A percentile compares a stretch with the other conserved stretches of the same genome.
phyloP scores from a whole-genome alignment of 345 rosid species.

The Pugionium dolabratum region DNA sequence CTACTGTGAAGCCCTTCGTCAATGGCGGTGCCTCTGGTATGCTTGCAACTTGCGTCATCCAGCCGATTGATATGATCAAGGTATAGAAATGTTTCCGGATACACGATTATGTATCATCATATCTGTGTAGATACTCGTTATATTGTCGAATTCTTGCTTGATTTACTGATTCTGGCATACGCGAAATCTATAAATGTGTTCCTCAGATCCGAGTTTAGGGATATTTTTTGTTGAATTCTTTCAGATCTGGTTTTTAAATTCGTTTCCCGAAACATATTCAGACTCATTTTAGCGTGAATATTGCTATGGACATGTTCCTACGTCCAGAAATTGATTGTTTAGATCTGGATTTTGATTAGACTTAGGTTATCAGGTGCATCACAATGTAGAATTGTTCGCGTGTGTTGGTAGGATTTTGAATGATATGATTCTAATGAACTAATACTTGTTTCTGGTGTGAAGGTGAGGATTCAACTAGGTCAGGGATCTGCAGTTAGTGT shows the following conservation, averaged over 20 bases:
- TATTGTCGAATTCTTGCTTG: neutral
- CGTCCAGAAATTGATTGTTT: neutral
- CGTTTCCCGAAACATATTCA: neutral
- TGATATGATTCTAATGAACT: constrained; percentile 16
- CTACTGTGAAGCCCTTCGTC: constrained; percentile 78
- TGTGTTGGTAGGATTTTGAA: neutral
- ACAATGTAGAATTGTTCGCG: constrained; percentile 1
- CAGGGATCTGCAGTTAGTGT: constrained; percentile 88
- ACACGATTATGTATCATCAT: neutral
- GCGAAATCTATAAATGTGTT: constrained; percentile 28
- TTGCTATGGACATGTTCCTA: neutral
- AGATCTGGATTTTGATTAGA: constrained; percentile 34
- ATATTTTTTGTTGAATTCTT: neutral
- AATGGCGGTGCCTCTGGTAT: constrained; percentile 97
- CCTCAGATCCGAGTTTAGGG: constrained; percentile 47
- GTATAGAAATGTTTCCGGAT: constrained; percentile 37
- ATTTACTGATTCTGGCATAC: constrained; percentile 8
- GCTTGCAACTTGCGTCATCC: constrained; percentile 98
- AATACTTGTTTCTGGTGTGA: constrained; percentile 30
- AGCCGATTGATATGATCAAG: constrained; percentile 97
- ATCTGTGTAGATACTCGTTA: neutral
- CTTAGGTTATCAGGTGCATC: neutral
- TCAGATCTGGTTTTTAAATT: constrained; percentile 26
- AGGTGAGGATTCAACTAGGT: constrained; percentile 99
- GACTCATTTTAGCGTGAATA: no score